Percentiles rank a stretch among this genome's conserved stretches.
phyloP scores from a whole-genome alignment of 2,329 filamentous ascomycete species.

The Penicillium frequentans region DNA sequence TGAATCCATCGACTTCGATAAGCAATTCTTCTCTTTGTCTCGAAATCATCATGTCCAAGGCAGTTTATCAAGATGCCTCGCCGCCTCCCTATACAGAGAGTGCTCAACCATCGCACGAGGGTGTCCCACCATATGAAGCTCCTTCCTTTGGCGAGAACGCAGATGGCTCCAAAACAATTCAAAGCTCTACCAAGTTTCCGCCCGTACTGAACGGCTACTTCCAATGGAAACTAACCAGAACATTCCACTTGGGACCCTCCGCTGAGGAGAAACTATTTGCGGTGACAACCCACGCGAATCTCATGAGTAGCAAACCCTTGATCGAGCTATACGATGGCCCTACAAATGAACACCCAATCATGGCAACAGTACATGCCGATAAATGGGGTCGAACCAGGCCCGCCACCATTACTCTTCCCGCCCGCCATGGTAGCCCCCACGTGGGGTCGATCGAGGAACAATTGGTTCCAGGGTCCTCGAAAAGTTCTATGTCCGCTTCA shows the following conservation, averaged over 20 bases:
- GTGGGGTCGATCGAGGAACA: too few relatives aligned
- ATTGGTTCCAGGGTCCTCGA: too few relatives aligned
- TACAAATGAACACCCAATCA: conserved; percentile 4
- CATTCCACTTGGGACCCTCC: conserved; percentile 14
- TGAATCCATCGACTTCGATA: neutral
- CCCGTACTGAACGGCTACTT: conserved; percentile 15
- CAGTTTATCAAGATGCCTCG: neutral
- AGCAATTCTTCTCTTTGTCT: too few relatives aligned
- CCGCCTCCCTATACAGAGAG: conserved; percentile 6
- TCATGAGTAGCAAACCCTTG: conserved; percentile 9
- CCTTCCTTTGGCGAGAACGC: neutral
- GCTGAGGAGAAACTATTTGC: conserved; percentile 11
- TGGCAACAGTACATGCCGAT: too few relatives aligned
- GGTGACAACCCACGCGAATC: conserved; percentile 1
- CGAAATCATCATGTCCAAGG: neutral
- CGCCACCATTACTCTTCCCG: too few relatives aligned
- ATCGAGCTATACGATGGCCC: conserved; percentile 11
- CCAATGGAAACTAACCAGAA: conserved; percentile 11
- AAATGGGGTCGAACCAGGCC: too few relatives aligned
- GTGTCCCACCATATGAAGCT: neutral
- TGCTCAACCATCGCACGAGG: neutral
- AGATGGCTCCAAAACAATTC: neutral
- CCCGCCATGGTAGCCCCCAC: too few relatives aligned
- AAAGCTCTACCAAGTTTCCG: conserved; percentile 11
- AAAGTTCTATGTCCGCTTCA: too few relatives aligned